Conservation (phyloP, 176 grass and related monocot genomes). For the Cenchrus fungigraminus region DNA sequence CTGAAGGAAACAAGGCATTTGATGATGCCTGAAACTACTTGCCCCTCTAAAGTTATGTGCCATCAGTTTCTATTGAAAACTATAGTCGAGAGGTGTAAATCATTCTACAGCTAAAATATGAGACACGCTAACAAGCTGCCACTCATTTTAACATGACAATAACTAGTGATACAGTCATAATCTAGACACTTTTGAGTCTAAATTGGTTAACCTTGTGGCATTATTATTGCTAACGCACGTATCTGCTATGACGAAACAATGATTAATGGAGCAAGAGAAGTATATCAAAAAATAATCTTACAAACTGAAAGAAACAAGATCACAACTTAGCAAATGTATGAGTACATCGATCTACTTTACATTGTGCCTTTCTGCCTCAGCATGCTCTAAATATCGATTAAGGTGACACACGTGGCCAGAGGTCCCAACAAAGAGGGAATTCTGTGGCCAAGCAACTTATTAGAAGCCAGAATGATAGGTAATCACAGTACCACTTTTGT, state of each 20-base stretch:
- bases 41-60: not conserved
- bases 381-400: not conserved
- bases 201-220: not conserved
- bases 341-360: not conserved
- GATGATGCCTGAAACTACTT: not conserved
- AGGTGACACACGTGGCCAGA: not conserved
- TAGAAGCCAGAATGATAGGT: not conserved
- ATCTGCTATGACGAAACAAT: not conserved
- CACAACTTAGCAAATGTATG: not conserved
- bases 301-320: not conserved
- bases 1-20: constrained; percentile 7
- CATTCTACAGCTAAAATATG: not conserved
- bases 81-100: not conserved
- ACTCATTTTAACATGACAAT: not conserved
- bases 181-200: not conserved
- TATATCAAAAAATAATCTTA: not conserved
- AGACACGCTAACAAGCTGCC: not conserved
- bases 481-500: not conserved
- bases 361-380: constrained; percentile 8
- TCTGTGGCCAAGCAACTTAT: not conserved
- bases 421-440: not conserved
- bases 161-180: not conserved
- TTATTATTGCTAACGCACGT: not conserved
- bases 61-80: not conserved
- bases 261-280: not conserved